Evolutionary conservation across 768 basidiomycete genomes (phyloP).

Genomic region (Tylopilus cervinicoccineus): DNA sequence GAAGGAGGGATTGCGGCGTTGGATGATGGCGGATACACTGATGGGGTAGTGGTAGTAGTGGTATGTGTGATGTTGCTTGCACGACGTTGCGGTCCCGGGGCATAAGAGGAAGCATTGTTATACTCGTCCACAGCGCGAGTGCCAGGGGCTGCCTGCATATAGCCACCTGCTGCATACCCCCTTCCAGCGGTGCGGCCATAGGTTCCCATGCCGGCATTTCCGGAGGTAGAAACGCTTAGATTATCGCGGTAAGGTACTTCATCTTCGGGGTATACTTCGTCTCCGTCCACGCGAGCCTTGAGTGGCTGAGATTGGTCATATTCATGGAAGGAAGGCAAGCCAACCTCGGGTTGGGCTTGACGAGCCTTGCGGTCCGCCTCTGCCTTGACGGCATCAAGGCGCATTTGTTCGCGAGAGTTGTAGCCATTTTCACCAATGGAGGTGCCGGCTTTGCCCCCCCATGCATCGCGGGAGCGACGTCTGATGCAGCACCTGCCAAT

Average conservation of each 20-base stretch:
- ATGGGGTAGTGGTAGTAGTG: constrained; percentile 39
- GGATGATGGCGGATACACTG: constrained; percentile 32
- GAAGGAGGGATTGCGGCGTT: constrained; percentile 18
- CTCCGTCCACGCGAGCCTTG: constrained; percentile 53
- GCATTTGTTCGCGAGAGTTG: constrained; percentile 54
- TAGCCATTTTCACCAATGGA: constrained; percentile 32
- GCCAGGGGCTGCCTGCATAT: constrained; percentile 60
- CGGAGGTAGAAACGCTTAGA: constrained; percentile 20
- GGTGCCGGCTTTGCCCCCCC: constrained; percentile 33
- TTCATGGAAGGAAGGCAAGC: constrained; percentile 74
- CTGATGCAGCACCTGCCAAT: constrained; percentile 83
- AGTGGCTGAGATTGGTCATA: constrained; percentile 59
- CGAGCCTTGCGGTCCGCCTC: constrained; percentile 80
- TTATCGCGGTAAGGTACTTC: constrained; percentile 34
- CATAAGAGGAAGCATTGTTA: constrained; percentile 47
- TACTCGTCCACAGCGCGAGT: constrained; percentile 75
- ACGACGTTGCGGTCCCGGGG: constrained; percentile 41
- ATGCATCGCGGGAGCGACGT: constrained; percentile 43
- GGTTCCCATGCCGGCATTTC: constrained; percentile 22
- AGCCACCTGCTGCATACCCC: constrained; percentile 50
- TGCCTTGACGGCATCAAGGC: constrained; percentile 81
- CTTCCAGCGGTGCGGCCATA: constrained; percentile 32
- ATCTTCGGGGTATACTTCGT: constrained; percentile 55
- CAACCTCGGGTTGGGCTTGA: constrained; percentile 55
- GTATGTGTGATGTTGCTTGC: constrained; percentile 37